Conservation (phyloP, 805 yeast species). For the Cyberlindnera veronae region DNA sequence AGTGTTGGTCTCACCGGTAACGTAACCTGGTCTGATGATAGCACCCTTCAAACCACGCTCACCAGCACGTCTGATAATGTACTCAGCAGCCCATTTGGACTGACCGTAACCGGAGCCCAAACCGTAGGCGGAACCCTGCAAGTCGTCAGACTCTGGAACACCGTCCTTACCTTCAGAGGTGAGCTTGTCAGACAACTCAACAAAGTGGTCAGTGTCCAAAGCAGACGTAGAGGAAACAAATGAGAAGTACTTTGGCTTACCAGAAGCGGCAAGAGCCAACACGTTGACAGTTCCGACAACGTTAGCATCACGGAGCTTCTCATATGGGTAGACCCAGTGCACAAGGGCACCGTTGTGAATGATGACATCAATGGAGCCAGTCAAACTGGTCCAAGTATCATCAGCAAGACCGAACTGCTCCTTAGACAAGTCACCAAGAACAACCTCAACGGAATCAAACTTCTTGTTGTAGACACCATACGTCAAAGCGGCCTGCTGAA, state of each 20-base stretch:
- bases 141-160: conserved; percentile 76
- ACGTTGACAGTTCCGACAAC: conserved; percentile 86
- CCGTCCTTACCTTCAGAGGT: conserved; percentile 65
- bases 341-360: conserved; percentile 97
- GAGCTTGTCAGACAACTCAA: conserved; percentile 69
- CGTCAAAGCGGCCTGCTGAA: conserved; percentile 68
- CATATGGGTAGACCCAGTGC: conserved; percentile 97
- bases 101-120: conserved; percentile 95
- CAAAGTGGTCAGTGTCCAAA: conserved; percentile 78
- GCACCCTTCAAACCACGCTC: conserved; percentile 82
- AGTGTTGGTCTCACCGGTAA: conserved; percentile 76
- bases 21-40: conserved; percentile 93
- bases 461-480: conserved; percentile 63
- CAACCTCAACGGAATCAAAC: conserved; percentile 61
- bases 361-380: conserved; percentile 67
- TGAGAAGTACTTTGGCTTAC: conserved; percentile 80
- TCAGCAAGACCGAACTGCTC: conserved; percentile 67
- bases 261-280: conserved; percentile 64
- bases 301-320: conserved; percentile 86
- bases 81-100: conserved; percentile 96
- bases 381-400: conserved; percentile 54
- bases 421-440: conserved; percentile 77
- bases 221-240: conserved; percentile 97
- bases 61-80: conserved; percentile 85
- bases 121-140: conserved; percentile 77